Percentiles rank a stretch among this genome's conserved stretches.
Evolutionary conservation across 306 rosid genomes (phyloP).

Genomic region (Vigna radiata): DNA sequence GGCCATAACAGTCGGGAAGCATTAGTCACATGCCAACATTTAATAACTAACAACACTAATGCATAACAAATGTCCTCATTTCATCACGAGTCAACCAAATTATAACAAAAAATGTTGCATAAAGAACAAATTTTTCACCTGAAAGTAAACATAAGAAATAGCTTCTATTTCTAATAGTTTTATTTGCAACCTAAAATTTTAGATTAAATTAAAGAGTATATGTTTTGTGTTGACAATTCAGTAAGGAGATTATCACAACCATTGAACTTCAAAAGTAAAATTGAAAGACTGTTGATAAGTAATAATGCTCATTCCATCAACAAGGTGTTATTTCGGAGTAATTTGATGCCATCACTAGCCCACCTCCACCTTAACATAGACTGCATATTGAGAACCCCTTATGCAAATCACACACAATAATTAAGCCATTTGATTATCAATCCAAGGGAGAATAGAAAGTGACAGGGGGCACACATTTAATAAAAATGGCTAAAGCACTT

Average conservation of each 20-base stretch:
- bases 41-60: constrained; percentile 37
- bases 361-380: not conserved
- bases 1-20: constrained; percentile 11
- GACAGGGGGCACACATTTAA: not conserved
- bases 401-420: not conserved
- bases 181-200: constrained; percentile 2
- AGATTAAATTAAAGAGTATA: not conserved
- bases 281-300: not conserved
- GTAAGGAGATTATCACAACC: constrained; percentile 19
- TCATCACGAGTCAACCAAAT: constrained; percentile 7
- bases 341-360: not conserved
- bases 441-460: not conserved
- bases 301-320: constrained; percentile 4
- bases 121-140: not conserved
- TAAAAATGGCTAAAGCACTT: constrained; percentile 13
- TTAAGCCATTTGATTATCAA: not conserved
- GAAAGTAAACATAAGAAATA: constrained; percentile 2
- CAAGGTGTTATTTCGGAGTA: not conserved
- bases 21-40: not conserved
- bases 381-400: not conserved
- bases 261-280: constrained; percentile 5
- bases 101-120: constrained; percentile 21
- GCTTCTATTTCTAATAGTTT: constrained; percentile 23
- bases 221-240: not conserved
- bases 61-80: constrained; percentile 1